A percentile compares a stretch with the other conserved stretches of the same genome.
Evolutionary conservation across 345 rosid genomes (phyloP).

Genomic region (Arabidopsis arenosa): DNA sequence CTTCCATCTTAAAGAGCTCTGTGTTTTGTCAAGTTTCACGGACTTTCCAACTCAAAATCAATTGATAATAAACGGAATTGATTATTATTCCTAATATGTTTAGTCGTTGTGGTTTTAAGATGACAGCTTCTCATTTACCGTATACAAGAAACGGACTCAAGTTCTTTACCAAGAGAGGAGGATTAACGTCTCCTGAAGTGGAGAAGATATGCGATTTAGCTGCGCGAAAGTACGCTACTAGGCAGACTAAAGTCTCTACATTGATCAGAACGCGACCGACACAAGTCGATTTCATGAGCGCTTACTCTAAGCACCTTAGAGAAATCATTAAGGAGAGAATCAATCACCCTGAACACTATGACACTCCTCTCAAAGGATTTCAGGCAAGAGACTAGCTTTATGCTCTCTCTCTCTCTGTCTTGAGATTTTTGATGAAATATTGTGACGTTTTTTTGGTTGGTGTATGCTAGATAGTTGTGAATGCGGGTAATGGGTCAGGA

Average conservation of each 20-base stretch:
- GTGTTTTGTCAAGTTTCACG: not conserved
- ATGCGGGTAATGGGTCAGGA: conserved; percentile 95
- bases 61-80: not conserved
- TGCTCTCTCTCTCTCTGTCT: not conserved
- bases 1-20: not conserved
- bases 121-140: conserved; percentile 97
- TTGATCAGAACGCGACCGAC: conserved; percentile 49
- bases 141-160: conserved; percentile 90
- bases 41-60: not conserved
- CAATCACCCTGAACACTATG: conserved; percentile 78
- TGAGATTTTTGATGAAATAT: not conserved
- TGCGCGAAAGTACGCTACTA: conserved; percentile 70
- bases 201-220: conserved; percentile 84
- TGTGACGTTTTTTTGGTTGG: not conserved
- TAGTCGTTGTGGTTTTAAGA: conserved; percentile 46
- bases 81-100: not conserved
- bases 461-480: conserved; percentile 71
- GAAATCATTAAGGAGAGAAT: conserved; percentile 76
- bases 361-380: conserved; percentile 81
- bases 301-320: conserved; percentile 70
- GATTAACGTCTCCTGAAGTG: conserved; percentile 79
- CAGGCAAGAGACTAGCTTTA: conserved; percentile 55
- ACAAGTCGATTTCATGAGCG: conserved; percentile 78
- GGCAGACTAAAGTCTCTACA: conserved; percentile 70
- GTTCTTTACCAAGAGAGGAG: conserved; percentile 91